These are phyloP conservation scores for Pseudogymnoascus sp. DNA, from an alignment of 2,329 filamentous ascomycete species.

Conservation along the genomic window DNA sequence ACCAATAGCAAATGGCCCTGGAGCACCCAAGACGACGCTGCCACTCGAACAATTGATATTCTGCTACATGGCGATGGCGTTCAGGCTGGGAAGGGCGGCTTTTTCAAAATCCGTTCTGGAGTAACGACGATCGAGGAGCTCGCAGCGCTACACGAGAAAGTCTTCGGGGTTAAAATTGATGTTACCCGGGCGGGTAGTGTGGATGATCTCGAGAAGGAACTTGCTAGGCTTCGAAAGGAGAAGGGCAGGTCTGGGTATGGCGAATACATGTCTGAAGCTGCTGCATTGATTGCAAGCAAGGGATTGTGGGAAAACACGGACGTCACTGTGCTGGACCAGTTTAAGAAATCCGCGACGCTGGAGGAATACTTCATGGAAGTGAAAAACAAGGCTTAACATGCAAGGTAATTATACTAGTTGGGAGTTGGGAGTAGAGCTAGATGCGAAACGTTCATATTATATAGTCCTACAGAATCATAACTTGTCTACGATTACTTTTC, in stretches of 20 bases:
- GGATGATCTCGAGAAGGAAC: background rate
- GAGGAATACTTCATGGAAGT: background rate
- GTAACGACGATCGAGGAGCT: background rate
- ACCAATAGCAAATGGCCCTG: background rate
- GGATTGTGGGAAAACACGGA: background rate
- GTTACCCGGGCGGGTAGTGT: background rate
- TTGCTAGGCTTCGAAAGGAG: background rate
- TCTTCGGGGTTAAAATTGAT: background rate
- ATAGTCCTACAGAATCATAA: background rate
- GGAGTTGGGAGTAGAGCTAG: too few species aligned
- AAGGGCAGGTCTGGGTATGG: background rate
- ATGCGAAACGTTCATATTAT: background rate
- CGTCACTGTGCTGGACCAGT: background rate
- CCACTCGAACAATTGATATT: background rate
- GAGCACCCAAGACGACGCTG: background rate
- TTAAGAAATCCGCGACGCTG: background rate
- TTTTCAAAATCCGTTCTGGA: background rate
- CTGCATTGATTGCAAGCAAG: constrained; percentile 3
- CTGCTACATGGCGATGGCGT: background rate
- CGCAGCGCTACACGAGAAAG: background rate
- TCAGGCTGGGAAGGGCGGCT: background rate
- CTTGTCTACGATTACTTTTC: background rate
- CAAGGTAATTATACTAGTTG: background rate
- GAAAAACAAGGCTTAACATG: background rate
- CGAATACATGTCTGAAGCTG: background rate